Base-by-base conservation (phyloP, 2,329 filamentous ascomycete genomes). In the Microdochium trichocladiopsis region DNA sequence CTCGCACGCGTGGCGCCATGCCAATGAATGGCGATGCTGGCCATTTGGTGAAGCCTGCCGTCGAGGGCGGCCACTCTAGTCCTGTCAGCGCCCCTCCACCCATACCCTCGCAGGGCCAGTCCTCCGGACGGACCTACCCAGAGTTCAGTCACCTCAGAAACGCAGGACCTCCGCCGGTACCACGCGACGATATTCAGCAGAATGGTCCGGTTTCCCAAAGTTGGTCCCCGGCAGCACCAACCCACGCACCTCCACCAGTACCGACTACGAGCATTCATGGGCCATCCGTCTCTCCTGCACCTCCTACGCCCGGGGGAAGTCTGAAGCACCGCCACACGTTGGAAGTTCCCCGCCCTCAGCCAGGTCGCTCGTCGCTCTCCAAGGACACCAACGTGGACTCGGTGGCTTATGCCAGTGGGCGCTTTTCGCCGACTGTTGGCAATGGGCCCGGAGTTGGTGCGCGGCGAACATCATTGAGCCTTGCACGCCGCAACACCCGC, bases 321-420 rank as follows among this genome's bases (percentile, higher is more conserved):
- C 72, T 93, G 49, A 87, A 87, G 67, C 90, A 96, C 55, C 84
- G 92, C 58, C 88, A 96, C 70, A 96, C 90, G 0, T 77, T 96
- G 24, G 90, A 96, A 68, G 90, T 96, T 0, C 91, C 92, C 8
- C 88, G 86, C 68, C 68, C 77, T 16, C 72, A 78, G 21, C 77
- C 84, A n/a, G 73, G 79, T 31, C 80, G 89, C 60, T 79, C 73
- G 51, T 90, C 89, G n/a, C 23, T 28, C 8, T 48, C 47, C 3
- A 48, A 48, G 23, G 47, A 48, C 9, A 84, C 82, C 59, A 91
- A 96, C 58, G 79, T 84, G 25, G 73, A 79, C 56, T 87, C 92
- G 60, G 78, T 69, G 2, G 78, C 82, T 14, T 83, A 83, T 45
- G 78, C 84, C 10, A 93, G 81, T 59, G 93, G 92, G 48, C 85